phyloP scores from a whole-genome alignment of 148 eudicot species.

The Rhododendron kiyosumense region DNA sequence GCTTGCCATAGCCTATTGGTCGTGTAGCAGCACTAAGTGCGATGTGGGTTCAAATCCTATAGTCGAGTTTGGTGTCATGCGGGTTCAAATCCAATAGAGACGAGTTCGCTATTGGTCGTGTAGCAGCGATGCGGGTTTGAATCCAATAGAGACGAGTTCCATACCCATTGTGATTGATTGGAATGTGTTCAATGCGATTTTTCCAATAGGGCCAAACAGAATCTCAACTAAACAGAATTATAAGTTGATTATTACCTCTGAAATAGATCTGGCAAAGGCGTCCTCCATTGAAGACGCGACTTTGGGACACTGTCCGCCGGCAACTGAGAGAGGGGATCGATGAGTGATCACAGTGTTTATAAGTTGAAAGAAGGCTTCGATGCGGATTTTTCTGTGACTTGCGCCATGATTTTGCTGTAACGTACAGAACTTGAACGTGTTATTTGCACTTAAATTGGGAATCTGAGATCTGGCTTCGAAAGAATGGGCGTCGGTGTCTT shows the following conservation, averaged over 20 bases:
- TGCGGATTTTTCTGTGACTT: not conserved
- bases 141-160: not conserved
- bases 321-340: not conserved
- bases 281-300: conserved; percentile 56
- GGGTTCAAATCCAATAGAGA: not conserved
- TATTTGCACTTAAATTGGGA: not conserved
- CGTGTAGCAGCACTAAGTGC: too few relatives aligned
- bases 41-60: not conserved
- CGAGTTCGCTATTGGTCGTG: not conserved
- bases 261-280: conserved; percentile 77
- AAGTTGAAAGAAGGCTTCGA: not conserved
- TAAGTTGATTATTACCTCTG: conserved; percentile 42
- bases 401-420: not conserved
- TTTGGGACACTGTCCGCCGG: not conserved
- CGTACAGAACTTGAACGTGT: not conserved
- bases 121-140: not conserved
- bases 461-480: not conserved
- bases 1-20: not conserved
- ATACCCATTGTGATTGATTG: not conserved
- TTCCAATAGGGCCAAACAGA: not conserved
- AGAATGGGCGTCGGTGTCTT: not conserved
- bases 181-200: not conserved
- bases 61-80: not conserved
- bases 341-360: not conserved
- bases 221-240: not conserved